Evolutionary conservation across 1,284 basidiomycete species (phyloP).

Genomic region (Agroathelia rolfsii): DNA sequence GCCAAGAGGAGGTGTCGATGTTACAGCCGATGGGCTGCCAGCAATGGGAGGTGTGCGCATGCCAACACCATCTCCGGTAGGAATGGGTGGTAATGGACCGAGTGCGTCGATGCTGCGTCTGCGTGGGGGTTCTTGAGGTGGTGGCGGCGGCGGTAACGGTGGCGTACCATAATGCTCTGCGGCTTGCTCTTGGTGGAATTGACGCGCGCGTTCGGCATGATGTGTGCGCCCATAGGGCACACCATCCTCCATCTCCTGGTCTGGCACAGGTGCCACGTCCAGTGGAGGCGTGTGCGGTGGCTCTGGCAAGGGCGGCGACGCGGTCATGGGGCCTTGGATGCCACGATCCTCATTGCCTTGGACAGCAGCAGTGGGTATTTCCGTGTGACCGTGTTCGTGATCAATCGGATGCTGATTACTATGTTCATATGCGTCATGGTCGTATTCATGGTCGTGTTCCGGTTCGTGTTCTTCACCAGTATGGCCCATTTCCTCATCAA

Average conservation of each 20-base stretch:
- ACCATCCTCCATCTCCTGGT: conserved; percentile 52
- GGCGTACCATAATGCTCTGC: conserved; percentile 10
- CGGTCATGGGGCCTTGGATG: conserved; percentile 1
- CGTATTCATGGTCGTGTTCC: conserved; percentile 25
- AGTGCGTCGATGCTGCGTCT: too few relatives aligned
- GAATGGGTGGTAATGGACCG: too few relatives aligned
- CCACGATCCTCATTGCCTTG: conserved; percentile 14
- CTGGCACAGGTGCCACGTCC: conserved; percentile 30
- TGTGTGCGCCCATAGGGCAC: conserved; percentile 64
- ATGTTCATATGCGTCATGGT: conserved; percentile 13
- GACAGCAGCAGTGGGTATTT: conserved; percentile 15
- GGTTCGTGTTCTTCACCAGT: conserved; percentile 17
- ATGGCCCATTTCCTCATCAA: conserved; percentile 6
- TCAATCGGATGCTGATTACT: neutral
- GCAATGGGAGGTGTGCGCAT: conserved; percentile 15
- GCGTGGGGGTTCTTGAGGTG: conserved; percentile 13
- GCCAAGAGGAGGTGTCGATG: conserved; percentile 33
- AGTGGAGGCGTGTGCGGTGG: conserved; percentile 10
- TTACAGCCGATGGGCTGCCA: too few relatives aligned
- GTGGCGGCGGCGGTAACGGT: conserved; percentile 16
- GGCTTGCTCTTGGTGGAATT: too few relatives aligned
- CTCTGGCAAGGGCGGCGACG: conserved; percentile 7
- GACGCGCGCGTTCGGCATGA: conserved; percentile 40
- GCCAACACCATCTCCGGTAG: too few relatives aligned
- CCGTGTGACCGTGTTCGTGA: conserved; percentile 12